These are phyloP conservation scores for Lomentospora prolificans DNA, from an alignment of 2,329 filamentous ascomycete genomes.

Conservation along the genomic window DNA sequence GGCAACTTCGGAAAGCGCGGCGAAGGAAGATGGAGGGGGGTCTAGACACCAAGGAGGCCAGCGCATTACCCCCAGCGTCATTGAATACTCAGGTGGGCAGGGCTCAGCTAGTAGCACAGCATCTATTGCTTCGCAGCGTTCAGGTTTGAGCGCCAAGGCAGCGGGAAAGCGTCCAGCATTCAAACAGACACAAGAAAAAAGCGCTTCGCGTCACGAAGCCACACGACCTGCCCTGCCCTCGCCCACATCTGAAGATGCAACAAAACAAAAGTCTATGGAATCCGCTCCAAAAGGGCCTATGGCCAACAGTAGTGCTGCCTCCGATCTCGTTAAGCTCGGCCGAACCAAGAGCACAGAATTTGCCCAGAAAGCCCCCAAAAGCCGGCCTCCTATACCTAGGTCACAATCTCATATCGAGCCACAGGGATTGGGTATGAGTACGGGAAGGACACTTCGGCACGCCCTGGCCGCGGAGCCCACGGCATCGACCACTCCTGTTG, in stretches of 20 bases:
- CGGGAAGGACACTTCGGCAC: background rate
- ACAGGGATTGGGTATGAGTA: background rate
- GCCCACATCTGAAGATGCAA: constrained; percentile 5
- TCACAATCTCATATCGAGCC: background rate
- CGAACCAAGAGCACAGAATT: background rate
- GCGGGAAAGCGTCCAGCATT: constrained; percentile 35
- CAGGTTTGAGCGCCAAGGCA: constrained; percentile 31
- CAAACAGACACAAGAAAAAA: background rate
- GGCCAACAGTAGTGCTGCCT: background rate
- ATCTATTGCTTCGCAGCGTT: background rate
- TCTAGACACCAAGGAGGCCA: constrained; percentile 1
- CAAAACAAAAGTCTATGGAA: background rate
- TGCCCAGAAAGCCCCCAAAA: background rate
- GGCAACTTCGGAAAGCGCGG: constrained; percentile 21
- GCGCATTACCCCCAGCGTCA: background rate
- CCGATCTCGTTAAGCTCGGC: background rate
- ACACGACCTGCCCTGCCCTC: background rate
- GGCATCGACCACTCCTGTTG: constrained; percentile 30
- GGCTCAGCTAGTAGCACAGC: background rate
- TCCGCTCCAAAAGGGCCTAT: background rate
- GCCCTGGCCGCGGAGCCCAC: constrained; percentile 15
- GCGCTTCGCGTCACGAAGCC: background rate
- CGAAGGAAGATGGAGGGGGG: constrained; percentile 19
- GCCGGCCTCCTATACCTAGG: background rate
- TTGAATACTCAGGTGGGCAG: background rate